phyloP scores from a whole-genome alignment of 2,329 filamentous ascomycete species.

The Colletotrichum spaethianum region DNA sequence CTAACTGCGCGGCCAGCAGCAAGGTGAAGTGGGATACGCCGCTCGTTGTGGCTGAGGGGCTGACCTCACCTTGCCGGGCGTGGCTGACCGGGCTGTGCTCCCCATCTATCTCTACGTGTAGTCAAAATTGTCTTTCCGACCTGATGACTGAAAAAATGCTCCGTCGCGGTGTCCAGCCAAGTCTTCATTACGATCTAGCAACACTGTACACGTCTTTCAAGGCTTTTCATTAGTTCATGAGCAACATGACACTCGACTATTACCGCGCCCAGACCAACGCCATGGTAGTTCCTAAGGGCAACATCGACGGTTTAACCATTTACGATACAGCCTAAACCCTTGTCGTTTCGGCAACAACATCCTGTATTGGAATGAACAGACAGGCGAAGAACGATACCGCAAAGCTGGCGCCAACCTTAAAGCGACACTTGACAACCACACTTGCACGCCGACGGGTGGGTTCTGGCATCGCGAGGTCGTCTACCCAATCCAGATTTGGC shows the following conservation, averaged over 20 bases:
- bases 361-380: slow-evolving; percentile 63
- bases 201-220: slow-evolving; percentile 63
- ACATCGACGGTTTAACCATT: slow-evolving; percentile 59
- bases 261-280: slow-evolving; percentile 62
- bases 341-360: slow-evolving; percentile 68
- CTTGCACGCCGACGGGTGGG: slow-evolving; percentile 64
- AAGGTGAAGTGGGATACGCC: too few species aligned
- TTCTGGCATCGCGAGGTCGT: slow-evolving; percentile 66
- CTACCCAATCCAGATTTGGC: slow-evolving; percentile 70
- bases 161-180: slow-evolving; percentile 53
- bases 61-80: too few species aligned
- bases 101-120: too few species aligned
- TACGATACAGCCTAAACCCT: slow-evolving; percentile 66
- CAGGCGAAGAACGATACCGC: slow-evolving; percentile 63
- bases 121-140: slow-evolving; percentile 44
- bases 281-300: slow-evolving; percentile 63
- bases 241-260: slow-evolving; percentile 60
- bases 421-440: slow-evolving; percentile 62
- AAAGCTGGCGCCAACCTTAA: slow-evolving; percentile 62
- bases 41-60: too few species aligned
- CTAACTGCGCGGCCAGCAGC: too few species aligned
- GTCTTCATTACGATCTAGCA: slow-evolving; percentile 60
- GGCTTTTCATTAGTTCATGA: slow-evolving; percentile 58
- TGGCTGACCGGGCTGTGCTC: too few species aligned
- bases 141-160: slow-evolving; percentile 65